Evolutionary conservation across 2,329 filamentous ascomycete genomes (phyloP).

Genomic region (Magnaporthales sp.): DNA sequence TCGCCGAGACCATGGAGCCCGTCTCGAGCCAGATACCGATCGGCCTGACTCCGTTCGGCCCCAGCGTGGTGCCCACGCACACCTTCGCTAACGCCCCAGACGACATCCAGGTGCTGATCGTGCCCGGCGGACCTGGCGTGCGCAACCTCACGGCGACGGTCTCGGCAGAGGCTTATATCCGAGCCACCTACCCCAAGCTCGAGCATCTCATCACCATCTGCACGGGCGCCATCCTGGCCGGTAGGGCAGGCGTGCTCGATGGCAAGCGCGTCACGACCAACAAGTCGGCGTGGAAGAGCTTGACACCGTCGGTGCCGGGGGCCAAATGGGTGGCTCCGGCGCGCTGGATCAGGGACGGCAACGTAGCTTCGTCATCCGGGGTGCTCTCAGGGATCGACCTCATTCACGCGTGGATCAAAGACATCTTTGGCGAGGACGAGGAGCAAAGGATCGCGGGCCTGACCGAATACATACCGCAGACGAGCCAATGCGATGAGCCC

Average conservation of each 20-base stretch:
- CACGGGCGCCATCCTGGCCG: conserved; percentile 52
- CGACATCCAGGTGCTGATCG: conserved; percentile 52
- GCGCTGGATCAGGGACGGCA: conserved; percentile 57
- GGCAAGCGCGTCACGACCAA: conserved; percentile 57
- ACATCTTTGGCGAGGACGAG: conserved; percentile 39
- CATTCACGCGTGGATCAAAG: conserved; percentile 24
- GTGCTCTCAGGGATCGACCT: conserved; percentile 19
- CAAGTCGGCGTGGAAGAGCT: conserved; percentile 41
- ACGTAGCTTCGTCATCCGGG: conserved; percentile 58
- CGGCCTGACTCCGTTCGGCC: conserved; percentile 18
- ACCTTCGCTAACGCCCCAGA: conserved; percentile 44
- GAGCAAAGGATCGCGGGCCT: conserved; percentile 34
- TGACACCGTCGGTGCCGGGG: conserved; percentile 24
- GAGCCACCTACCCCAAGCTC: conserved; percentile 33
- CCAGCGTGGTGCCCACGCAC: conserved; percentile 25
- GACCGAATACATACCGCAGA: conserved; percentile 42
- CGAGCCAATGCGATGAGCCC: conserved; percentile 13
- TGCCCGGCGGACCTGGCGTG: conserved; percentile 53
- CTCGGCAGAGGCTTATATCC: conserved; percentile 36
- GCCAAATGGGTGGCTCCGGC: conserved; percentile 54
- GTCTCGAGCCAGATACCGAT: conserved; percentile 24
- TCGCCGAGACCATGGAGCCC: conserved; percentile 30
- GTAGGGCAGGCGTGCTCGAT: conserved; percentile 50
- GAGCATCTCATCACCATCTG: conserved; percentile 56
- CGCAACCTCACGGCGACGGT: conserved; percentile 21